Evolutionary conservation across 1,139 yeast species (phyloP).

Genomic region (Hansenula anomala): DNA sequence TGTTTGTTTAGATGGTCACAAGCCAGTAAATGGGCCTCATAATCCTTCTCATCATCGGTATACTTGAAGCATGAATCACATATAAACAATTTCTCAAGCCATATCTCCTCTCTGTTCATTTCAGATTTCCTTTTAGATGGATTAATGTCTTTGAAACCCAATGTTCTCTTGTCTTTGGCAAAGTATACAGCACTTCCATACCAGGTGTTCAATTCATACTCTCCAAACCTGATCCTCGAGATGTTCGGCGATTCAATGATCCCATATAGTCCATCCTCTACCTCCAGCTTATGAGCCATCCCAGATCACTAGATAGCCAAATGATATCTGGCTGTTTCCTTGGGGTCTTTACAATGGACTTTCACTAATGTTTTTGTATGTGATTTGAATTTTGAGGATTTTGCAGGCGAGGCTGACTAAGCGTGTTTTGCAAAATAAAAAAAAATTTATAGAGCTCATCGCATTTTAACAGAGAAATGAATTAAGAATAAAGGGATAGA

Average conservation of each 20-base stretch:
- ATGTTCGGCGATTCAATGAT: slow-evolving; percentile 58
- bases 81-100: slow-evolving; percentile 62
- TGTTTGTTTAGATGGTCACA: slow-evolving; percentile 43
- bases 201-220: slow-evolving; percentile 70
- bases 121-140: slow-evolving; percentile 4
- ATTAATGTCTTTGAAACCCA: slow-evolving; percentile 22
- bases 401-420: too few relatives aligned
- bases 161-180: slow-evolving; percentile 25
- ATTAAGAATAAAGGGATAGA: too few relatives aligned
- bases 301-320: too few relatives aligned
- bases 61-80: slow-evolving; percentile 87
- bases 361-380: too few relatives aligned
- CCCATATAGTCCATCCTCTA: slow-evolving; percentile 47
- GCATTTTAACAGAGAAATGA: slow-evolving; percentile 5
- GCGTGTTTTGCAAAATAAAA: not conserved
- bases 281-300: slow-evolving; percentile 12
- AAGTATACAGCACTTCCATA: slow-evolving; percentile 82
- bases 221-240: slow-evolving; percentile 59
- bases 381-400: too few relatives aligned
- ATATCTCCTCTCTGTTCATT: slow-evolving; percentile 23
- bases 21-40: slow-evolving; percentile 36
- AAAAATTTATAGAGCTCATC: slow-evolving; percentile 20
- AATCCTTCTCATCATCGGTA: slow-evolving; percentile 38
- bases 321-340: too few relatives aligned
- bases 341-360: too few relatives aligned